Conservation (phyloP, 2,329 filamentous ascomycete genomes). For the Ceratocystis alfenasii region DNA sequence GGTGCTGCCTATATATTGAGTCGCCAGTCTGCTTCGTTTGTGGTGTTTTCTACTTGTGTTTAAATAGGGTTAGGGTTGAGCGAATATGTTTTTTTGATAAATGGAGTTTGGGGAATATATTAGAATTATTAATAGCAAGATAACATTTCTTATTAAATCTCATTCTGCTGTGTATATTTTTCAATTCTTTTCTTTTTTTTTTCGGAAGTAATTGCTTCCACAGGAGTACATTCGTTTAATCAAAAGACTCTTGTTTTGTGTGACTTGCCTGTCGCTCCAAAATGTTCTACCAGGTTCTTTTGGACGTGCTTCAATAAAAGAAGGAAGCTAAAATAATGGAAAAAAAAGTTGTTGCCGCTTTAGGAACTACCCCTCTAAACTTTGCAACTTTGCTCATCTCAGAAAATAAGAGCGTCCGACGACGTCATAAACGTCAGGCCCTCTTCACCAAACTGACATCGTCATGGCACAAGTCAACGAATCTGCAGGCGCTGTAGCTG, state of each 20-base stretch:
- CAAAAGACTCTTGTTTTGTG: too few relatives aligned
- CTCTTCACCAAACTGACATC: background rate
- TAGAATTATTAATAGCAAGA: too few relatives aligned
- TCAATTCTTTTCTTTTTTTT: background rate
- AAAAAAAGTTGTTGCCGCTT: conserved; percentile 10
- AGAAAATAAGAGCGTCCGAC: background rate
- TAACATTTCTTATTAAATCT: background rate
- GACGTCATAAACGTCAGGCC: background rate
- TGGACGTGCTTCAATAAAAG: background rate
- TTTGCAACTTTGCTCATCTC: conserved; percentile 1
- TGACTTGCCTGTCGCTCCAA: background rate
- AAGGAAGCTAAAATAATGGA: background rate
- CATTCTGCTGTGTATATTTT: background rate
- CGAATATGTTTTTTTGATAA: background rate
- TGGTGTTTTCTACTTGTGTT: too few relatives aligned
- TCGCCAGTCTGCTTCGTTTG: background rate
- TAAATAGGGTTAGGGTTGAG: too few relatives aligned
- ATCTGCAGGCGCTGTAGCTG: conserved; percentile 6
- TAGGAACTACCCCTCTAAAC: conserved; percentile 16
- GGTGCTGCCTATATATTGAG: too few relatives aligned
- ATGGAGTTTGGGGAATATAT: background rate
- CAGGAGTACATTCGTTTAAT: too few relatives aligned
- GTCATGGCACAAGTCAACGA: conserved; percentile 6
- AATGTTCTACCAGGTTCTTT: conserved; percentile 12
- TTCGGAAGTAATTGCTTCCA: too few relatives aligned